Base-by-base conservation (phyloP, 108 stramenopile genomes). In the Nitzschia sp. region DNA sequence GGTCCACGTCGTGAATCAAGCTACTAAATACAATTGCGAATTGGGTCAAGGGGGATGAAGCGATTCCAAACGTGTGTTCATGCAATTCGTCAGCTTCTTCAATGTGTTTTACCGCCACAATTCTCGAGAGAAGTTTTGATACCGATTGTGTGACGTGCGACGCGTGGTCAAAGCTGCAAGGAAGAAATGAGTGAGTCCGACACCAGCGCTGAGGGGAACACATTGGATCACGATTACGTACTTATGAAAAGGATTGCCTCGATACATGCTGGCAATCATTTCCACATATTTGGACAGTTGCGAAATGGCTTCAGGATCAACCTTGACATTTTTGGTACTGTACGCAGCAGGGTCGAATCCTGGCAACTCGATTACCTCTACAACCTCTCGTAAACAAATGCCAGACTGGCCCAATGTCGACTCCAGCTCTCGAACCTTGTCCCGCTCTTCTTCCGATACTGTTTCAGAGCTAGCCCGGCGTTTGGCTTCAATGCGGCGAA, bases 1-100 rank as follows among this genome's bases (percentile, higher is more conserved):
- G 85, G 24, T 77, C 85, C 47, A 80, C 79, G 54, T 83, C 82
- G 53, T 80, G 82, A 33, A 83, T 80, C 49, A 80, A 70, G 28
- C 74, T 64, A 15, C 74, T 71, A 49, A 83, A 74, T 54, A 77
- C 61, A 56, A 77, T 64, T 30, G 82, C 78, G 42, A 80, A 83
- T 19, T 71, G 66, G 9, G 75, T 74, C n/a, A 64, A 57, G 13
- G 84, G 81, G 67, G 82, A 78, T 6, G 76, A 70, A 15, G 73
- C 63, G 46, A 84, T 80, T 6, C 83, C 79, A 49, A 24, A 71
- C 4, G 70, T 61, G 27, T 63, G 47, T 6, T 71, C 70, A 18
- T 71, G 61, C 8, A 63, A 23, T n/a, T 58, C 3, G 2, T 49
- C 45, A 8, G 24, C 58, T 6, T 47, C 45, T 6, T 18, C 19